phyloP scores from a whole-genome alignment of 805 yeast species.

The Brettanomyces custersianus region DNA sequence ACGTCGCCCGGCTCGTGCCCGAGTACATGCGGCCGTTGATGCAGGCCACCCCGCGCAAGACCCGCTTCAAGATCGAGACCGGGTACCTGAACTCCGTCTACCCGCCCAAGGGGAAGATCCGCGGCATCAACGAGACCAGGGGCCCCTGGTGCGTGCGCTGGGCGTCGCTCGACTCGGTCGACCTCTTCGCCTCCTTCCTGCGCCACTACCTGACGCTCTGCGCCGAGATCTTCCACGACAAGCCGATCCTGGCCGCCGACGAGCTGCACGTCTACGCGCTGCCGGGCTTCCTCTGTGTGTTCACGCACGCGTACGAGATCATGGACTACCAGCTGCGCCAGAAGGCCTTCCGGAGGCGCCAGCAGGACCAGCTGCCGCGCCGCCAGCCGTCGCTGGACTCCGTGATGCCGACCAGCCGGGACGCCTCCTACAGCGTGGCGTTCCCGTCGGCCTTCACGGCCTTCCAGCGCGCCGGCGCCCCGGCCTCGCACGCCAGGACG shows the following conservation, averaged over 20 bases:
- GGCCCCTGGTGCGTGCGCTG: constrained; percentile 59
- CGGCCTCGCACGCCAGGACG: too few relatives aligned
- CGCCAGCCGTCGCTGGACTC: neutral
- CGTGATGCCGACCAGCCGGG: neutral
- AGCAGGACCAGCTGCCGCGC: too few relatives aligned
- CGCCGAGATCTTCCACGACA: constrained; percentile 14
- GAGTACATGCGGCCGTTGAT: constrained; percentile 16
- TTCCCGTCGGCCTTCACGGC: too few relatives aligned
- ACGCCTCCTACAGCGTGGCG: too few relatives aligned
- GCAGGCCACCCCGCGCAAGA: constrained; percentile 15
- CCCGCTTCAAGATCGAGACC: constrained; percentile 20
- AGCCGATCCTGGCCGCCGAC: constrained; percentile 6
- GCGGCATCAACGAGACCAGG: constrained; percentile 46
- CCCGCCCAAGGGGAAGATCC: constrained; percentile 29
- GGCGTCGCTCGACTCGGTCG: constrained; percentile 43
- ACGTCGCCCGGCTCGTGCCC: constrained; percentile 15
- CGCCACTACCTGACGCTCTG: constrained; percentile 42
- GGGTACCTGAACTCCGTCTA: constrained; percentile 27
- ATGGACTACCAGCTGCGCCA: constrained; percentile 18
- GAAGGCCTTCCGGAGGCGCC: neutral
- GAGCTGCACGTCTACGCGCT: constrained; percentile 15
- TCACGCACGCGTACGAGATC: constrained; percentile 38
- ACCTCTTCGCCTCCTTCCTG: constrained; percentile 51
- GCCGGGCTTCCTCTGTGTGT: constrained; percentile 39
- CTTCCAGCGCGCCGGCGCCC: too few relatives aligned